A percentile compares a stretch with the other conserved stretches of the same genome.
phyloP scores from a whole-genome alignment of 306 rosid species.

The Quercus berberidifolia region DNA sequence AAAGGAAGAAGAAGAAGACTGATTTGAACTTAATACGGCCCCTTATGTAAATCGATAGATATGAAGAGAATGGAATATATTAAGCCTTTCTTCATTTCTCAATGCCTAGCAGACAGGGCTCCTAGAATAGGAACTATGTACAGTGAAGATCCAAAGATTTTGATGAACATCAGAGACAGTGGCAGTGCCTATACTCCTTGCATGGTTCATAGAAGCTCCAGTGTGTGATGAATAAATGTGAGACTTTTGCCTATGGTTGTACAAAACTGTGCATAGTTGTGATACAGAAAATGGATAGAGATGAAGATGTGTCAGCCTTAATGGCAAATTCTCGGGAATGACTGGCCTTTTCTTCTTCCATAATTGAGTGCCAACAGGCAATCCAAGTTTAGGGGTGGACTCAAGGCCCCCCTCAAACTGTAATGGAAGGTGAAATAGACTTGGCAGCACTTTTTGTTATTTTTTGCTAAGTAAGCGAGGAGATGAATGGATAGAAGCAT shows the following conservation, averaged over 20 bases:
- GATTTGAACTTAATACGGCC: too few relatives aligned
- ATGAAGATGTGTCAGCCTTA: neutral
- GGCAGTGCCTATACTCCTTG: constrained; percentile 58
- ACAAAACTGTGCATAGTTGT: too few relatives aligned
- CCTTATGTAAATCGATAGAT: too few relatives aligned
- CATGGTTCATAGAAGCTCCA: constrained; percentile 59
- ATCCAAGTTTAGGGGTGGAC: constrained; percentile 22
- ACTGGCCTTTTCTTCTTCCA: constrained; percentile 20
- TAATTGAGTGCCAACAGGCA: neutral
- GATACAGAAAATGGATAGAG: neutral
- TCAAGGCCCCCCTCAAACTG: neutral
- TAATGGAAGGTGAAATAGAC: constrained; percentile 36
- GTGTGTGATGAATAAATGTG: neutral
- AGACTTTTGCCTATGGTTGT: too few relatives aligned
- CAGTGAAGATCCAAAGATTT: constrained; percentile 31
- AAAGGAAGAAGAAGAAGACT: too few relatives aligned
- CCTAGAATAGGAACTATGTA: constrained; percentile 28
- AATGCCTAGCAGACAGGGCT: constrained; percentile 26
- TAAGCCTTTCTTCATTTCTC: too few relatives aligned
- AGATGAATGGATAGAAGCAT: neutral
- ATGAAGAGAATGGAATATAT: too few relatives aligned
- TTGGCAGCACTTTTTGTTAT: constrained; percentile 13
- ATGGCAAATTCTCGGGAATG: neutral
- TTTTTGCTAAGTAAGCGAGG: neutral
- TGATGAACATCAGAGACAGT: constrained; percentile 22